These are phyloP conservation scores for Ustilago vetiveriae DNA, from an alignment of 1,284 basidiomycete species.

Conservation along the genomic window DNA sequence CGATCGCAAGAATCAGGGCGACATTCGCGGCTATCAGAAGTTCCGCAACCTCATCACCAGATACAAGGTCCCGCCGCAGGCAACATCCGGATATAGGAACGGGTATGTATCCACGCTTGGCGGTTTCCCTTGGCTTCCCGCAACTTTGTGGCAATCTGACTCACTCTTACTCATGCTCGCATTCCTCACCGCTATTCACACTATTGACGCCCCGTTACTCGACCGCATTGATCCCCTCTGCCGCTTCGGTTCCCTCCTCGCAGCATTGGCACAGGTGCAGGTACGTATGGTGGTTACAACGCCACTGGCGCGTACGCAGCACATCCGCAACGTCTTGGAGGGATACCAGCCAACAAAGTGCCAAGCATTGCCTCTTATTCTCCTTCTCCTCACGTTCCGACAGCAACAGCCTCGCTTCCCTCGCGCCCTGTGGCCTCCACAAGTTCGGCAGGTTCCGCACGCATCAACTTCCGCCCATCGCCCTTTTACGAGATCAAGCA, in stretches of 20 bases:
- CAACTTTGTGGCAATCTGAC: background rate
- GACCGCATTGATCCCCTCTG: too few species aligned
- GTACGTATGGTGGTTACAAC: constrained; percentile 29
- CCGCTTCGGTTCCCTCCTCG: background rate
- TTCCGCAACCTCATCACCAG: constrained; percentile 42
- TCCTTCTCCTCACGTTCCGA: constrained; percentile 16
- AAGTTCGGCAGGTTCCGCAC: constrained; percentile 18
- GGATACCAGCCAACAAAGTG: constrained; percentile 24
- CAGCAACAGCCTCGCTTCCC: constrained; percentile 3
- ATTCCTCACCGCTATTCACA: too few species aligned
- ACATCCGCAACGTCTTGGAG: constrained; percentile 22
- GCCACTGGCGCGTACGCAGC: constrained; percentile 30
- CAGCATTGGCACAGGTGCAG: constrained; percentile 21
- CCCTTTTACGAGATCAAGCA: constrained; percentile 59
- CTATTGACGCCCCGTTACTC: too few species aligned
- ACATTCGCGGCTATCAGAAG: constrained; percentile 32
- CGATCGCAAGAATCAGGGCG: constrained; percentile 23
- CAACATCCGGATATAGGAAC: constrained; percentile 11
- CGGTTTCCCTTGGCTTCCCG: background rate
- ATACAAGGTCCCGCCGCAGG: constrained; percentile 25
- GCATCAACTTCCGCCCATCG: constrained; percentile 53
- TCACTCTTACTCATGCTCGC: too few species aligned
- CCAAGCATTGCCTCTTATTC: constrained; percentile 32
- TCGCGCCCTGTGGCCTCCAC: constrained; percentile 16
- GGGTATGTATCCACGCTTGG: constrained; percentile 8